Percentiles rank a stretch among this genome's conserved stretches.
Evolutionary conservation across 1,284 basidiomycete species (phyloP).

Genomic region (Ceratobasidium sp.): DNA sequence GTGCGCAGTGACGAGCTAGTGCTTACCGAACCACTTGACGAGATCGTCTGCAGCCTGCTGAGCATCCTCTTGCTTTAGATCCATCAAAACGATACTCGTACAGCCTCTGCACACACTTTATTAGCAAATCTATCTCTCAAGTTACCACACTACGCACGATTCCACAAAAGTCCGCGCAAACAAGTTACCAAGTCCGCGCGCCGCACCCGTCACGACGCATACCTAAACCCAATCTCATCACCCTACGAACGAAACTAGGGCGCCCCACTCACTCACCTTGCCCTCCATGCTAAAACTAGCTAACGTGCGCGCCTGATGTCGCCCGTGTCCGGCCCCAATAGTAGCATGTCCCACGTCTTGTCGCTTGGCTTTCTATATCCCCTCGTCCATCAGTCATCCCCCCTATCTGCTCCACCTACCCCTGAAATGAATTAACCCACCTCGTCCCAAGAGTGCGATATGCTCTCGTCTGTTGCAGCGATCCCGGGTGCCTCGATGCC

Average conservation of each 20-base stretch:
- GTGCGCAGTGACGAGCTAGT: not conserved
- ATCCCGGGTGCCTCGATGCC: conserved; percentile 33
- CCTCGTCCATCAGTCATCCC: conserved; percentile 3
- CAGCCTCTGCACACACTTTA: conserved; percentile 71
- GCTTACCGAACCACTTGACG: conserved; percentile 64
- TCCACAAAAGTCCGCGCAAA: conserved; percentile 91
- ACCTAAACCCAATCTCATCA: conserved; percentile 66
- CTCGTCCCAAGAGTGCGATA: conserved; percentile 25
- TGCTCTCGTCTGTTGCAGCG: conserved; percentile 26
- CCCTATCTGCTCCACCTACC: not conserved
- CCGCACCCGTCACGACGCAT: conserved; percentile 94
- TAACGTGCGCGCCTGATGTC: conserved; percentile 38
- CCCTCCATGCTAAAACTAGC: conserved; percentile 43
- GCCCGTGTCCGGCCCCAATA: conserved; percentile 37
- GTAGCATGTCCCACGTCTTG: conserved; percentile 34
- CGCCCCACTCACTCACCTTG: conserved; percentile 16
- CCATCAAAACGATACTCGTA: conserved; percentile 84
- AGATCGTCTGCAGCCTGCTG: conserved; percentile 81
- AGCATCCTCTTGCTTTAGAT: conserved; percentile 82
- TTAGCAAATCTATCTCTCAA: conserved; percentile 1
- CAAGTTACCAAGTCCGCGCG: conserved; percentile 88
- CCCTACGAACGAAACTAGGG: not conserved
- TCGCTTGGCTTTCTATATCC: conserved; percentile 3
- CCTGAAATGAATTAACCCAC: conserved; percentile 11
- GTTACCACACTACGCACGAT: conserved; percentile 66